Evolutionary conservation across 1,284 basidiomycete genomes (phyloP).

Genomic region (Puccinia triticina): DNA sequence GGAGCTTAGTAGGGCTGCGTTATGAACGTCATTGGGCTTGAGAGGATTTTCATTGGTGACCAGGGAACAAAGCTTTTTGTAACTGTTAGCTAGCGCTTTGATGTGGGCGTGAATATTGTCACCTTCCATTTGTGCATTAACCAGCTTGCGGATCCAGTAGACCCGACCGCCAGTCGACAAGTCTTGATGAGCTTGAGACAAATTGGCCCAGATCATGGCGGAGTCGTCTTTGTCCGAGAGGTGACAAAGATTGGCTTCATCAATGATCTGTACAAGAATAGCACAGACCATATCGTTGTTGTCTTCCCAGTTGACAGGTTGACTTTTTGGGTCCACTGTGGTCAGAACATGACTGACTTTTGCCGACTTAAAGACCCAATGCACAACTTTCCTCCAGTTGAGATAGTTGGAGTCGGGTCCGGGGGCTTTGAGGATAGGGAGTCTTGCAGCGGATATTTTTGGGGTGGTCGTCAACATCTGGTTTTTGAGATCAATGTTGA

Average conservation of each 20-base stretch:
- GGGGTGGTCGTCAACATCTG: too few relatives aligned
- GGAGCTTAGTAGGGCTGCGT: background rate
- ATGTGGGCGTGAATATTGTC: background rate
- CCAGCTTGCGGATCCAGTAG: background rate
- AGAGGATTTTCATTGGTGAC: background rate
- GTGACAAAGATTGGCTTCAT: background rate
- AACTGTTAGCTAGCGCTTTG: background rate
- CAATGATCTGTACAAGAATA: background rate
- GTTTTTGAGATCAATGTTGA: too few relatives aligned
- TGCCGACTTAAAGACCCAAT: background rate
- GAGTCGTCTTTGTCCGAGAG: background rate
- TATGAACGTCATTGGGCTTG: background rate
- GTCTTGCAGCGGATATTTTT: too few relatives aligned
- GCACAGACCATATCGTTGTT: background rate
- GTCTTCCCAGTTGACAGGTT: background rate
- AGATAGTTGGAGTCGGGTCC: conserved; percentile 11
- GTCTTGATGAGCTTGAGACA: background rate
- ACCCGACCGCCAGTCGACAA: background rate
- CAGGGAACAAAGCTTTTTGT: background rate
- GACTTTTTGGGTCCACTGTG: background rate
- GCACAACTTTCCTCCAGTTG: background rate
- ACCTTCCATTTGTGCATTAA: background rate
- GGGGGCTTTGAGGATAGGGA: background rate
- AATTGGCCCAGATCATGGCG: background rate
- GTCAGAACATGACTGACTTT: background rate